Conservation (phyloP, 2,329 filamentous ascomycete species). For the Amauroascus verrucosus region DNA sequence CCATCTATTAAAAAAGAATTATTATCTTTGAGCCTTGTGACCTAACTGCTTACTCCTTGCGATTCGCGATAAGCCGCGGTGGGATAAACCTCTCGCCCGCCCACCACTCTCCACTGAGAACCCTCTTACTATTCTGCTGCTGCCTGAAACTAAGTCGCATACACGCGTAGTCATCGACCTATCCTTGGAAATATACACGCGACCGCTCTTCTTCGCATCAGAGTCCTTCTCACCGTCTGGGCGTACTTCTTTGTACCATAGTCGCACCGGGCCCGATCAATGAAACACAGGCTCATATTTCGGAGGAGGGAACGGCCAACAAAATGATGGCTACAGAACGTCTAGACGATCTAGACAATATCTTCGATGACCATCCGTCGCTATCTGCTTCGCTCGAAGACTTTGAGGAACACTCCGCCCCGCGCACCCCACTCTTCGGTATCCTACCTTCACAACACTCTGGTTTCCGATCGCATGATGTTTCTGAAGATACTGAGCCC, state of each 20-base stretch:
- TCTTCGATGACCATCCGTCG: slow-evolving; percentile 50
- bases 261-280: slow-evolving; percentile 1
- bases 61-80: not conserved
- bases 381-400: slow-evolving; percentile 52
- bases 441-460: slow-evolving; percentile 51
- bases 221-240: not conserved
- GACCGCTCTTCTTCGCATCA: slow-evolving; percentile 4
- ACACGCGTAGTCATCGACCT: slow-evolving; percentile 1
- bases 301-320: slow-evolving; percentile 7
- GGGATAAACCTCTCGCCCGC: not conserved
- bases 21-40: not conserved
- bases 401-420: slow-evolving; percentile 44
- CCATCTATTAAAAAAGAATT: not conserved
- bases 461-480: slow-evolving; percentile 47
- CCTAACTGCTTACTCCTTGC: not conserved
- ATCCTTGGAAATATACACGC: not conserved
- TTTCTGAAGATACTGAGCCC: slow-evolving; percentile 39
- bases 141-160: slow-evolving; percentile 11
- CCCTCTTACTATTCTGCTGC: not conserved
- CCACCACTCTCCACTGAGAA: not conserved
- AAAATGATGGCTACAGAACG: slow-evolving; percentile 15
- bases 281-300: slow-evolving; percentile 1
- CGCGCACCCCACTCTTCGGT: slow-evolving; percentile 41
- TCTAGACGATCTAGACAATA: slow-evolving; percentile 37
- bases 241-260: not conserved